Evolutionary conservation across 164 flowering plant species (phyloP).

Genomic region (Chimonanthus praecox): DNA sequence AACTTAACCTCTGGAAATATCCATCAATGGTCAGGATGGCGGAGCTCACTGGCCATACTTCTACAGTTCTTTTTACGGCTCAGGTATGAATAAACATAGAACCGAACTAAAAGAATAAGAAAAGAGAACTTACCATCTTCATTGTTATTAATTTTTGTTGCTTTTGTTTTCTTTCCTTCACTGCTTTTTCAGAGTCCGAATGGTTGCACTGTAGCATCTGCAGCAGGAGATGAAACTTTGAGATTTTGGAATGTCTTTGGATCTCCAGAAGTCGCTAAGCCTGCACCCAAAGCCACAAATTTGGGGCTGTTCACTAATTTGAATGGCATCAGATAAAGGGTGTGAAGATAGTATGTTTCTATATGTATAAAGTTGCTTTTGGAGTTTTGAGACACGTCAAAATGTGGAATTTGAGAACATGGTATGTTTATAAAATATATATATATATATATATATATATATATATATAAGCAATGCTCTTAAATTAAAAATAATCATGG

Average conservation of each 20-base stretch:
- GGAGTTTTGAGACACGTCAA: too few relatives aligned
- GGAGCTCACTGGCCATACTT: conserved; percentile 64
- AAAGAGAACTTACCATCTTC: neutral
- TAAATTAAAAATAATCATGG: too few relatives aligned
- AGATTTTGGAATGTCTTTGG: conserved; percentile 54
- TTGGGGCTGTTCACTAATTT: conserved; percentile 40
- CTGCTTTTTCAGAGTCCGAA: conserved; percentile 40
- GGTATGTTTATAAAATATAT: too few relatives aligned
- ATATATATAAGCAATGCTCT: too few relatives aligned
- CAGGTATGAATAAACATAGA: conserved; percentile 26
- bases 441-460: too few relatives aligned
- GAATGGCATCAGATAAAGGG: conserved; percentile 29
- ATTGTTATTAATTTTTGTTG: neutral
- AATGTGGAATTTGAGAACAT: too few relatives aligned
- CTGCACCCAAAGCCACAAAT: conserved; percentile 23
- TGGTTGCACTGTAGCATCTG: conserved; percentile 55
- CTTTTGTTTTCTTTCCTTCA: neutral
- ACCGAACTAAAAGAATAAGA: neutral
- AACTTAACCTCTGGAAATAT: conserved; percentile 58
- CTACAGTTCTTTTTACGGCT: conserved; percentile 55
- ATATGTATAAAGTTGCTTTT: neutral
- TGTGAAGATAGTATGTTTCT: too few relatives aligned
- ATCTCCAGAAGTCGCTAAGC: conserved; percentile 30
- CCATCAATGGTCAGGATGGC: conserved; percentile 63
- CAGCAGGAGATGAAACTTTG: conserved; percentile 39